Percentiles rank a stretch among this genome's conserved stretches.
These are phyloP conservation scores for Zoysia pacifica DNA, from an alignment of 176 grass and related monocot genomes.

Conservation along the genomic window DNA sequence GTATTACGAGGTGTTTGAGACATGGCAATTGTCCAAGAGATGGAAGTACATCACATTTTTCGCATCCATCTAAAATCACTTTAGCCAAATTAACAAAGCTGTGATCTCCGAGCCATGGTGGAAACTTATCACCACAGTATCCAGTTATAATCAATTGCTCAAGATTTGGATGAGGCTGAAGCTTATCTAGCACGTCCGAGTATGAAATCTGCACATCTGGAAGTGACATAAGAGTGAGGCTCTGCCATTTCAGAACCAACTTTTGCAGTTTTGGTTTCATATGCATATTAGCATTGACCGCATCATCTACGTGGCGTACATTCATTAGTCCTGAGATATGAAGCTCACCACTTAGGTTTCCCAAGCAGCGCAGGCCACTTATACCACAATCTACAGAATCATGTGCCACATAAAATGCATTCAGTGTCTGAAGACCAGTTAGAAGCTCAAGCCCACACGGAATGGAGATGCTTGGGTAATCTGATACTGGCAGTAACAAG, in stretches of 20 bases:
- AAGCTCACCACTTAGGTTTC: conserved; percentile 33
- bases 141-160: conserved; percentile 15
- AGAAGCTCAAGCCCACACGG: conserved; percentile 33
- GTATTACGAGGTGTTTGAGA: conserved; percentile 32
- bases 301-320: conserved; percentile 8
- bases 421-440: conserved; percentile 34
- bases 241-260: conserved; percentile 32
- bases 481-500: conserved; percentile 24
- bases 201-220: conserved; percentile 1
- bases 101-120: not conserved
- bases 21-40: conserved; percentile 27
- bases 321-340: conserved; percentile 30
- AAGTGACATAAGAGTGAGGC: not conserved
- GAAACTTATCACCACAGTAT: conserved; percentile 26
- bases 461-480: conserved; percentile 15
- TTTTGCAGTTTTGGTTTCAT: conserved; percentile 33
- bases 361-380: conserved; percentile 24
- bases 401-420: conserved; percentile 32
- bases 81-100: conserved; percentile 20
- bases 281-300: conserved; percentile 21
- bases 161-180: conserved; percentile 33
- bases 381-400: conserved; percentile 13
- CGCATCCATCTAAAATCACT: conserved; percentile 15
- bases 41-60: conserved; percentile 29
- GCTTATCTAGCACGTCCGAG: conserved; percentile 9